Evolutionary conservation across 139 green algal species (phyloP).

Genomic region (Auxenochlorella pyrenoidosa): DNA sequence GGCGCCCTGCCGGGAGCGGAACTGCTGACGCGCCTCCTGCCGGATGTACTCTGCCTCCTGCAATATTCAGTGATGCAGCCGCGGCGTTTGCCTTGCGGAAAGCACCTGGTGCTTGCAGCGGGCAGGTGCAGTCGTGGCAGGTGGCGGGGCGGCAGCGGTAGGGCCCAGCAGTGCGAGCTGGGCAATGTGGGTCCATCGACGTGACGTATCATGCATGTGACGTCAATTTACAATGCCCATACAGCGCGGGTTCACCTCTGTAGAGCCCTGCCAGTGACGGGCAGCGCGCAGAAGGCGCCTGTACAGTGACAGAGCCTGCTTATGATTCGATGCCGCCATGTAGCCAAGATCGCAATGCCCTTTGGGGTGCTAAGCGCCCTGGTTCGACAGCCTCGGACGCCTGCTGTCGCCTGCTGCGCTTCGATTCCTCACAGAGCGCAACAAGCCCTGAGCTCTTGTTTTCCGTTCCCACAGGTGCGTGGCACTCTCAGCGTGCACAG

Average conservation of each 20-base stretch:
- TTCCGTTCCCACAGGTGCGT: no score
- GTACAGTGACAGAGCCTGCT: constrained; percentile 1
- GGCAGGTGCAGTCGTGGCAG: no score
- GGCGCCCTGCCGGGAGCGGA: background rate
- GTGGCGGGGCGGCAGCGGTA: background rate
- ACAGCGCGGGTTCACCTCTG: background rate
- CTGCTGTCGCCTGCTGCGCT: no score
- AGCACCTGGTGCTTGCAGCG: background rate
- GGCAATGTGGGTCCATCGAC: background rate
- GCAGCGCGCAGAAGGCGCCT: background rate
- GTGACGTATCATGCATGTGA: no score
- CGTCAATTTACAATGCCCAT: no score
- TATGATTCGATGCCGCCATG: background rate
- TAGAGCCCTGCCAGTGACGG: background rate
- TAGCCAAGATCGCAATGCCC: background rate
- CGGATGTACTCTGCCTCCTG: constrained; percentile 31
- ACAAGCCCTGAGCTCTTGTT: no score
- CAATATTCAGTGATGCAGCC: background rate
- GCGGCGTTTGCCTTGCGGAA: background rate
- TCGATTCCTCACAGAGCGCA: no score
- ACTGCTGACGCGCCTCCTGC: constrained; percentile 15
- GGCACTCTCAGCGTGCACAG: no score
- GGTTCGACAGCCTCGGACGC: no score
- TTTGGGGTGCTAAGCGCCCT: no score
- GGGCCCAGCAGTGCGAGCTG: background rate